Conservation (phyloP, 306 rosid genomes). For the Begonia peltatifolia region DNA sequence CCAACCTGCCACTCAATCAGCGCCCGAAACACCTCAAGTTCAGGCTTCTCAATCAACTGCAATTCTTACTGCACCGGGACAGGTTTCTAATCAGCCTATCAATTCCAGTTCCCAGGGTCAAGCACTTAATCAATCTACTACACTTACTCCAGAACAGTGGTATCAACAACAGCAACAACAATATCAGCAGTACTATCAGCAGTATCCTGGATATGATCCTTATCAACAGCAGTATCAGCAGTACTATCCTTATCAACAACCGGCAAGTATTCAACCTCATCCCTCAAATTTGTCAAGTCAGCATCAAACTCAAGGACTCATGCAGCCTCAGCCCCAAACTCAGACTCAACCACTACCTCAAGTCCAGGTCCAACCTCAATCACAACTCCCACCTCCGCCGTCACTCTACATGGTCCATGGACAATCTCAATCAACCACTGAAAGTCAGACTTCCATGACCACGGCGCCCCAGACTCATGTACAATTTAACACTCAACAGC, state of each 20-base stretch:
- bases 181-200: slow-evolving; percentile 87
- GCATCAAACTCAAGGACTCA: slow-evolving; percentile 20
- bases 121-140: slow-evolving; percentile 35
- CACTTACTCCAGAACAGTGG: slow-evolving; percentile 69
- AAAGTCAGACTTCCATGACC: slow-evolving; percentile 19
- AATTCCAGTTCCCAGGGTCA: slow-evolving; percentile 46
- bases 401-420: slow-evolving; percentile 37
- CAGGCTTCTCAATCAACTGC: slow-evolving; percentile 35
- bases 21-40: slow-evolving; percentile 34
- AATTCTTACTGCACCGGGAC: slow-evolving; percentile 31
- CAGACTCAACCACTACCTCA: slow-evolving; percentile 18
- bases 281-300: slow-evolving; percentile 22
- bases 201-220: slow-evolving; percentile 81
- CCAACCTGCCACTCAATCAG: slow-evolving; percentile 31
- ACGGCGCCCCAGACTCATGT: slow-evolving; percentile 52
- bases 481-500: slow-evolving; percentile 48
- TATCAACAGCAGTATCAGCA: slow-evolving; percentile 87
- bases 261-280: slow-evolving; percentile 34
- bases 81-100: slow-evolving; percentile 44
- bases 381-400: slow-evolving; percentile 30
- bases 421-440: slow-evolving; percentile 15
- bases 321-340: slow-evolving; percentile 15
- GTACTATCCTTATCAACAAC: slow-evolving; percentile 63
- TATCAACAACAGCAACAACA: slow-evolving; percentile 82
- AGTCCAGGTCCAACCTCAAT: slow-evolving; percentile 15